phyloP scores from a whole-genome alignment of 225 moss, liverwort and hornwort genomes.

The Sphagnum tenellum region DNA sequence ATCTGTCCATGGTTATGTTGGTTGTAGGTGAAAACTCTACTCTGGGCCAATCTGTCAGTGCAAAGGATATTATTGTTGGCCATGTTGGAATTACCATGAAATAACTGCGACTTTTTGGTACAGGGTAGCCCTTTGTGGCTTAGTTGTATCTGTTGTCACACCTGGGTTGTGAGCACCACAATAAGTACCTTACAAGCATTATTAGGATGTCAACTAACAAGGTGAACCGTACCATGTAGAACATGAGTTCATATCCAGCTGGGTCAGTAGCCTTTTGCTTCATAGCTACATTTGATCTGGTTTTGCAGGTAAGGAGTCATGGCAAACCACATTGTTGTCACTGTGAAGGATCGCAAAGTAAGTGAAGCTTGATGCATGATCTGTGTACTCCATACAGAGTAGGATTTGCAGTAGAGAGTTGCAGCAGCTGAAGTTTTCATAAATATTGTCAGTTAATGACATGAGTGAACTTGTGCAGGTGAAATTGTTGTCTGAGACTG shows the following conservation, averaged over 20 bases:
- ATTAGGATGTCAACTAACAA: not conserved
- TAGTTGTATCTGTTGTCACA: not conserved
- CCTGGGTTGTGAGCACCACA: not conserved
- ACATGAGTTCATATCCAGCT: not conserved
- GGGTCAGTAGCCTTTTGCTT: not conserved
- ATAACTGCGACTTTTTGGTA: not conserved
- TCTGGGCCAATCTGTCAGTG: not conserved
- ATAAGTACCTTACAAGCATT: not conserved
- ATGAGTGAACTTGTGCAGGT: constrained; percentile 32
- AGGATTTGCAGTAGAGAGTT: not conserved
- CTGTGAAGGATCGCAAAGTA: constrained; percentile 87
- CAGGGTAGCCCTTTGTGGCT: not conserved
- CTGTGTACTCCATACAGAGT: not conserved
- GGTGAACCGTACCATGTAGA: not conserved
- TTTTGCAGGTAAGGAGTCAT: constrained; percentile 57
- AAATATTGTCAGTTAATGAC: not conserved
- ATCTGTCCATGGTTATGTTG: constrained; percentile 24
- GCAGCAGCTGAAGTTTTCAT: not conserved
- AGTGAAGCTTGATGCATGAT: constrained; percentile 3
- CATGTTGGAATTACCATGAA: not conserved
- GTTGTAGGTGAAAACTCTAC: constrained; percentile 23
- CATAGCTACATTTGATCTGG: not conserved
- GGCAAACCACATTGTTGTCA: constrained; percentile 61
- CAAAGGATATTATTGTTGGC: constrained; percentile 6
- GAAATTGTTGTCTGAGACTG: constrained; percentile 64